These are phyloP conservation scores for Cadophora sp. DNA, from an alignment of 2,329 filamentous ascomycete genomes.

Conservation along the genomic window DNA sequence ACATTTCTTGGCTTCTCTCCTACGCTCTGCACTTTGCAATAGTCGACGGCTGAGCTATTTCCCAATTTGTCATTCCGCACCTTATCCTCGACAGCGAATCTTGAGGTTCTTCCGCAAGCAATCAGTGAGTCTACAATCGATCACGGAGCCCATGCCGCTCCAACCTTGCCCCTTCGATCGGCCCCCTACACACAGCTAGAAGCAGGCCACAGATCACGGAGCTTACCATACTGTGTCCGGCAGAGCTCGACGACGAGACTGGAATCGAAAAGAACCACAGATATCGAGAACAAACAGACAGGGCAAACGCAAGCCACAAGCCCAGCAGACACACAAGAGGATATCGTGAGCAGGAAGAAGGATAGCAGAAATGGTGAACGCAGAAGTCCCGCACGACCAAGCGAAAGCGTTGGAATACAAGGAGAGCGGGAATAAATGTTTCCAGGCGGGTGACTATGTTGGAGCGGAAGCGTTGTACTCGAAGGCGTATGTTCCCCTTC, in stretches of 20 bases:
- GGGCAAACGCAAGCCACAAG: background rate
- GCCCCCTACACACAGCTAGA: background rate
- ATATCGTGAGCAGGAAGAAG: background rate
- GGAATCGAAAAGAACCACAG: background rate
- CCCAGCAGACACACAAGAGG: background rate
- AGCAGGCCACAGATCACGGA: background rate
- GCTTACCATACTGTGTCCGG: background rate
- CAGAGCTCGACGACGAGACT: background rate
- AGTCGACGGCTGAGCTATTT: background rate
- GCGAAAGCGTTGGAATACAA: constrained; percentile 41
- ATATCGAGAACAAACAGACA: background rate
- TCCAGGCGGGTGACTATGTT: constrained; percentile 68
- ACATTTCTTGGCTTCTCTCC: background rate
- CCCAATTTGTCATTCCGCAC: too few species aligned
- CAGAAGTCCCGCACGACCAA: constrained; percentile 29
- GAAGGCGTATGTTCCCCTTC: constrained; percentile 62
- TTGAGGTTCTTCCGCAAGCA: background rate
- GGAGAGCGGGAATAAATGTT: constrained; percentile 55
- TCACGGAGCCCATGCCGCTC: too few species aligned
- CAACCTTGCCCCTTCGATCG: background rate
- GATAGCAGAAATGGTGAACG: constrained; percentile 37
- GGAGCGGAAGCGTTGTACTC: constrained; percentile 75
- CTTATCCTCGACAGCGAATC: background rate
- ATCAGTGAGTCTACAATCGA: background rate
- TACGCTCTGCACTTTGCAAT: background rate